A percentile compares a stretch with the other conserved stretches of the same genome.
phyloP scores from a whole-genome alignment of 352 stramenopile genomes.

The Phytophthora citrophthora region DNA sequence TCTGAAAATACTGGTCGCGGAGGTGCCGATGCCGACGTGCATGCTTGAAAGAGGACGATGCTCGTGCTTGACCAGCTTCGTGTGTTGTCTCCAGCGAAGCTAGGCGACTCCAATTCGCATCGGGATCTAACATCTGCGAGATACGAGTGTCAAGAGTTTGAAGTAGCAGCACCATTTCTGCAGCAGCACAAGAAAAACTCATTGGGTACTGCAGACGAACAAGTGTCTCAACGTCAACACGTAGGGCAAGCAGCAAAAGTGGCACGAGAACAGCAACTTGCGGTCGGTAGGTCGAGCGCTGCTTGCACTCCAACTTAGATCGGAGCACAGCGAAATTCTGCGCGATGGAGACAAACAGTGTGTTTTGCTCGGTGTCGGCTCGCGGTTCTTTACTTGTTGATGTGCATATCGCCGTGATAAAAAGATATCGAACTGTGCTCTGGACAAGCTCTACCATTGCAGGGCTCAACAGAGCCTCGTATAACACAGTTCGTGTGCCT shows the following conservation, averaged over 20 bases:
- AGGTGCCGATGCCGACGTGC: slow-evolving; percentile 49
- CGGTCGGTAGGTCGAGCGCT: slow-evolving; percentile 5
- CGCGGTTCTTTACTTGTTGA: not conserved
- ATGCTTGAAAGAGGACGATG: slow-evolving; percentile 48
- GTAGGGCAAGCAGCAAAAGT: slow-evolving; percentile 62
- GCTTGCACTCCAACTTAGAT: slow-evolving; percentile 23
- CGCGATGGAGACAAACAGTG: slow-evolving; percentile 52
- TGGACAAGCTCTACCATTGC: slow-evolving; percentile 50
- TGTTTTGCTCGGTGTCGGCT: slow-evolving; percentile 32
- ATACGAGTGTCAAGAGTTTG: slow-evolving; percentile 47
- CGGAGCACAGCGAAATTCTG: slow-evolving; percentile 41
- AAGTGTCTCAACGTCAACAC: slow-evolving; percentile 65
- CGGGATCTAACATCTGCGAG: slow-evolving; percentile 59
- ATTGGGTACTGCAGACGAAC: slow-evolving; percentile 68
- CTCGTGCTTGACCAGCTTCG: slow-evolving; percentile 49
- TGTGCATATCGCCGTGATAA: slow-evolving; percentile 46
- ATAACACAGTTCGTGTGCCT: slow-evolving; percentile 32
- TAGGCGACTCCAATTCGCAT: slow-evolving; percentile 60
- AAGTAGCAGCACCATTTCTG: slow-evolving; percentile 55
- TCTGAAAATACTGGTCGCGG: slow-evolving; percentile 70
- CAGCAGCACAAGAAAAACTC: slow-evolving; percentile 46
- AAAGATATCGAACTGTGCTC: slow-evolving; percentile 43
- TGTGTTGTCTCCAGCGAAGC: slow-evolving; percentile 67
- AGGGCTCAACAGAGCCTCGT: slow-evolving; percentile 31
- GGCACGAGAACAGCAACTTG: slow-evolving; percentile 48